A percentile compares a stretch with the other conserved stretches of the same genome.
phyloP scores from a whole-genome alignment of 2,329 filamentous ascomycete genomes.

The Aspergillus ustus region DNA sequence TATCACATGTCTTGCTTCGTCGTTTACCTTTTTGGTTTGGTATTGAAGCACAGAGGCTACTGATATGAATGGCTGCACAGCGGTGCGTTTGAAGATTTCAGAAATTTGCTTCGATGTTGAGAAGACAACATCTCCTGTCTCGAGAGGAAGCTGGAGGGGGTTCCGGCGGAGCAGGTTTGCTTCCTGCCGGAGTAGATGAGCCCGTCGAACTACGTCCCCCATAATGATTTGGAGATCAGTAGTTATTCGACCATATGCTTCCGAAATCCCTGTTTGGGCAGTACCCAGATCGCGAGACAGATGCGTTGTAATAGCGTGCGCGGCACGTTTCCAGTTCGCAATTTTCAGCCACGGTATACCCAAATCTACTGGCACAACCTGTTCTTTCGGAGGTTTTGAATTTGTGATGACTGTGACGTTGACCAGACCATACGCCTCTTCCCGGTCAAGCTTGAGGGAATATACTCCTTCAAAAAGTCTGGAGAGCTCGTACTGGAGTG shows the following conservation, averaged over 20 bases:
- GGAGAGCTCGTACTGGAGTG: conserved; percentile 52
- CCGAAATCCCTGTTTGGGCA: conserved; percentile 44
- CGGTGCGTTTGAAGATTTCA: conserved; percentile 35
- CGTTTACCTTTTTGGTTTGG: conserved; percentile 33
- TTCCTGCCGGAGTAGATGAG: conserved; percentile 39
- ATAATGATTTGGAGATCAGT: conserved; percentile 45
- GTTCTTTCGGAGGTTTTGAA: conserved; percentile 39
- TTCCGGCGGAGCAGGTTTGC: conserved; percentile 32
- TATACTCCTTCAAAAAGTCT: conserved; percentile 60
- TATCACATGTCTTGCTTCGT: conserved; percentile 33
- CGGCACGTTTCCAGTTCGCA: conserved; percentile 50
- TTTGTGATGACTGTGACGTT: conserved; percentile 53
- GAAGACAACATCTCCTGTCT: conserved; percentile 31
- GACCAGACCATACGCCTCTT: conserved; percentile 54
- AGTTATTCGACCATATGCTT: conserved; percentile 43
- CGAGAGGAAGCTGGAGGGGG: conserved; percentile 28
- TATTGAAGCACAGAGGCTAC: conserved; percentile 38
- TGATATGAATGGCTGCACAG: conserved; percentile 36
- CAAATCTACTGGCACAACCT: conserved; percentile 47
- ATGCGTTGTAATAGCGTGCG: conserved; percentile 40
- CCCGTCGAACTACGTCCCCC: conserved; percentile 42
- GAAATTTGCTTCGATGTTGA: conserved; percentile 42
- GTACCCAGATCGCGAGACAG: conserved; percentile 42
- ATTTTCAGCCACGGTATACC: conserved; percentile 54
- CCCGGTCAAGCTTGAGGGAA: conserved; percentile 54